Conservation (phyloP, 2,329 filamentous ascomycete species). For the Thyridium curvatum region DNA sequence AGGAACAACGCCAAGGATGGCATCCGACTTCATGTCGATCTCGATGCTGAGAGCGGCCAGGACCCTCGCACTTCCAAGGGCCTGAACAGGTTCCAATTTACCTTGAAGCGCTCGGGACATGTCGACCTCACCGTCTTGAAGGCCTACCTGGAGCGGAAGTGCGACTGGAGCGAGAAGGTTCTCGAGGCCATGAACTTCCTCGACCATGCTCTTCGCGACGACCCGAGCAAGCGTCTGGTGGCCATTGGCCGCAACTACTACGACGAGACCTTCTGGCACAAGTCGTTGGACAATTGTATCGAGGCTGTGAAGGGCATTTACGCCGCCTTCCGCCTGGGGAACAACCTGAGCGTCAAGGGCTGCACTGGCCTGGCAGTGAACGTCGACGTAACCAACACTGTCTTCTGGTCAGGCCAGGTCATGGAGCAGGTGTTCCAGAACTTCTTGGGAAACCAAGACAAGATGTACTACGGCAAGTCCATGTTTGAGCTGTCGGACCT, state of each 20-base stretch:
- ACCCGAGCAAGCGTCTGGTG: conserved; percentile 61
- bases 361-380: conserved; percentile 70
- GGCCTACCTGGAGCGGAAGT: conserved; percentile 56
- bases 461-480: conserved; percentile 15
- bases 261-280: conserved; percentile 39
- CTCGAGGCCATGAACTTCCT: conserved; percentile 81
- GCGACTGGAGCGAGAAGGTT: conserved; percentile 58
- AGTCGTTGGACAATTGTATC: conserved; percentile 46
- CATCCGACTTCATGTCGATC: conserved; percentile 56
- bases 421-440: conserved; percentile 30
- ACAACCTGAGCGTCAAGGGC: conserved; percentile 37
- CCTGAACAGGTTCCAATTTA: conserved; percentile 50
- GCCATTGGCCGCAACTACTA: conserved; percentile 83
- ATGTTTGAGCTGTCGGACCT: conserved; percentile 16
- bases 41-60: conserved; percentile 56
- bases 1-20: conserved; percentile 32
- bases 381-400: conserved; percentile 84
- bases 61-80: conserved; percentile 21
- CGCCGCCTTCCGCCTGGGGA: conserved; percentile 71
- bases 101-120: conserved; percentile 56
- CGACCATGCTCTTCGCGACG: conserved; percentile 80
- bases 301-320: conserved; percentile 88
- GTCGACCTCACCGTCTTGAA: conserved; percentile 63
- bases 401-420: conserved; percentile 63
- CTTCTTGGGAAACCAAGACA: conserved; percentile 13